Base-by-base conservation (phyloP, 1,284 basidiomycete species). In the Malassezia arunalokei region DNA sequence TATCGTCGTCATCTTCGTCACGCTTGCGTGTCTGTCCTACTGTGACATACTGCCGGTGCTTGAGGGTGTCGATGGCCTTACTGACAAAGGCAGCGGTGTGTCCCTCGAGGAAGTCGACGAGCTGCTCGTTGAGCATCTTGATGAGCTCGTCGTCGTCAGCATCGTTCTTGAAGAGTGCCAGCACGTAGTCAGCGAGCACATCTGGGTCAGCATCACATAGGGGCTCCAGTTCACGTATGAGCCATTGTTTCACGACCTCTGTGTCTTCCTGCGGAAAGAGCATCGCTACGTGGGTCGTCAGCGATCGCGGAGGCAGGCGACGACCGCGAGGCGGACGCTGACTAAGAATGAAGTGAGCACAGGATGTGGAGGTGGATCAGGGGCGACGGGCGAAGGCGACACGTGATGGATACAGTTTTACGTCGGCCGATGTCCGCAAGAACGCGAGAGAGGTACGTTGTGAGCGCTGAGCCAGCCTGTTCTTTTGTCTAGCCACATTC, bases 101-200 rank as follows among this genome's bases (percentile, higher is more conserved):
- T 87, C 85, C 85, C 75, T 89, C 89, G 41, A 95, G 79, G 74
- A 95, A 95, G 75, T 94, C 91, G 49, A 84, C 82, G 53, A 95
- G 78, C 71, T 94, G 87, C 1, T 79, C 72, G 8, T 78, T 74
- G 47, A 95, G 77, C 69, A 88, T 85, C 58, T 82, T 81, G 61
- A 84, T 79, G 78, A 94, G 83, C 60, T 91, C 85, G n/a, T 75
- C 73, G 68, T 90, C 86, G 5, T 84, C 79, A 8, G 82, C 82
- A 75, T 88, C 87, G 74, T 92, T 87, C 71, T 89, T 89, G 52
- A 95, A 77, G 47, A 96, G 77, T n/a, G 91, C 91, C 44, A 94
- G 80, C 62, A 95, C 85, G 73, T 95, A 96, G 73, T 95, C 89
- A 11, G 87, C 84, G 46, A 96, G 81, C 17, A 91, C 88, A 31